Percentiles rank a stretch among this genome's conserved stretches.
Evolutionary conservation across 2,329 filamentous ascomycete genomes (phyloP).

Genomic region (Fusarium xylarioides): DNA sequence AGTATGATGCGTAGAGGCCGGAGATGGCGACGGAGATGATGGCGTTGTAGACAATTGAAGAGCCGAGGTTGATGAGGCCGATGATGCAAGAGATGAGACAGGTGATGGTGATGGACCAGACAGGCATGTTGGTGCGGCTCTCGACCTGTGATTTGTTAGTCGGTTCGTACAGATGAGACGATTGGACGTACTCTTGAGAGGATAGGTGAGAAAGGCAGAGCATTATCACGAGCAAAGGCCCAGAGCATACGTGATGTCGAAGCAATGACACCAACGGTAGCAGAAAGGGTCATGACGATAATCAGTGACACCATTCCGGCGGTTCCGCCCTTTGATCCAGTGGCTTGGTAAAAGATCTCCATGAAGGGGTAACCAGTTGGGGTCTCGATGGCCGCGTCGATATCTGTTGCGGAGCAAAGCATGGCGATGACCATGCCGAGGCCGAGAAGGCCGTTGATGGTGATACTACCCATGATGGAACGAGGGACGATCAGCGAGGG

Average conservation of each 20-base stretch:
- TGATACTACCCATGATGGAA: constrained; percentile 37
- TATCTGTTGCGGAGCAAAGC: constrained; percentile 37
- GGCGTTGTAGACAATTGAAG: constrained; percentile 36
- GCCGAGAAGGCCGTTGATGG: constrained; percentile 32
- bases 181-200: constrained; percentile 20
- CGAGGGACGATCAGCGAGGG: constrained; percentile 33
- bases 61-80: constrained; percentile 37
- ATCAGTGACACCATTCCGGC: constrained; percentile 32
- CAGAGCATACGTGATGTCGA: constrained; percentile 39
- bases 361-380: constrained; percentile 38
- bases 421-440: constrained; percentile 39
- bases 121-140: constrained; percentile 31
- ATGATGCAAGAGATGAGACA: constrained; percentile 36
- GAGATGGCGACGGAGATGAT: constrained; percentile 37
- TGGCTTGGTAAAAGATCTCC: constrained; percentile 39
- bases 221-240: constrained; percentile 36
- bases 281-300: constrained; percentile 36
- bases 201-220: constrained; percentile 29
- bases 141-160: constrained; percentile 25
- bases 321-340: constrained; percentile 28
- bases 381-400: constrained; percentile 32
- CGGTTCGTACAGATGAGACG: accelerated
- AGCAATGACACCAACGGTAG: constrained; percentile 38
- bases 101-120: constrained; percentile 34
- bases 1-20: constrained; percentile 35